A percentile compares a stretch with the other conserved stretches of the same genome.
Evolutionary conservation across 2,329 filamentous ascomycete species (phyloP).

Genomic region (Chaetomiaceae sp.): DNA sequence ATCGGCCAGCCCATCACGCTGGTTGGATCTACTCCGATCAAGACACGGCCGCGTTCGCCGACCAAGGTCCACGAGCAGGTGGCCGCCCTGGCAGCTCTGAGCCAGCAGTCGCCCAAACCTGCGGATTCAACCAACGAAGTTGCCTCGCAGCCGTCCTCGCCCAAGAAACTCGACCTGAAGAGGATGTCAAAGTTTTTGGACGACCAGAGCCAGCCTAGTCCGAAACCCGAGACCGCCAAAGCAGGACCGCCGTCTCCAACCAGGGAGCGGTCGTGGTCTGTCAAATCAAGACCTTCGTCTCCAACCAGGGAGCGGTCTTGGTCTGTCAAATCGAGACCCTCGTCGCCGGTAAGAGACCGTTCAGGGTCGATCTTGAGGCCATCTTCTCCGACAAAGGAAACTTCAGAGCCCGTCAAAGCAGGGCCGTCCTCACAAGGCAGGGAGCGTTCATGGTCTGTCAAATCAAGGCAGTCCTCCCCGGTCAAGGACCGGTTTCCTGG

Average conservation of each 20-base stretch:
- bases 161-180: slow-evolving; percentile 55
- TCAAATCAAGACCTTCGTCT: slow-evolving; percentile 25
- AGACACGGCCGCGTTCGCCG: slow-evolving; percentile 27
- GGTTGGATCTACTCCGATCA: slow-evolving; percentile 26
- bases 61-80: slow-evolving; percentile 33
- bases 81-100: slow-evolving; percentile 28
- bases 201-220: slow-evolving; percentile 32
- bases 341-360: slow-evolving; percentile 33
- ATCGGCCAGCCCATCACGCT: slow-evolving; percentile 24
- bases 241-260: slow-evolving; percentile 31
- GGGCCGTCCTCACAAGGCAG: slow-evolving; percentile 19
- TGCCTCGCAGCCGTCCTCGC: slow-evolving; percentile 45
- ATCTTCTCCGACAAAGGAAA: slow-evolving; percentile 23
- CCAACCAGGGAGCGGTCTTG: slow-evolving; percentile 34
- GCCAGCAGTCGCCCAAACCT: slow-evolving; percentile 25
- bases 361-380: slow-evolving; percentile 22
- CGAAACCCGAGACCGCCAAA: slow-evolving; percentile 28
- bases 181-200: slow-evolving; percentile 56
- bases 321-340: slow-evolving; percentile 19
- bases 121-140: slow-evolving; percentile 23
- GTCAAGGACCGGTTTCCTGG: slow-evolving; percentile 30
- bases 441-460: slow-evolving; percentile 27
- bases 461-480: slow-evolving; percentile 31
- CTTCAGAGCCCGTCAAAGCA: slow-evolving; percentile 26
- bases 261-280: slow-evolving; percentile 22